These are phyloP conservation scores for Diaporthe sp. DNA, from an alignment of 2,329 filamentous ascomycete genomes.

Conservation along the genomic window DNA sequence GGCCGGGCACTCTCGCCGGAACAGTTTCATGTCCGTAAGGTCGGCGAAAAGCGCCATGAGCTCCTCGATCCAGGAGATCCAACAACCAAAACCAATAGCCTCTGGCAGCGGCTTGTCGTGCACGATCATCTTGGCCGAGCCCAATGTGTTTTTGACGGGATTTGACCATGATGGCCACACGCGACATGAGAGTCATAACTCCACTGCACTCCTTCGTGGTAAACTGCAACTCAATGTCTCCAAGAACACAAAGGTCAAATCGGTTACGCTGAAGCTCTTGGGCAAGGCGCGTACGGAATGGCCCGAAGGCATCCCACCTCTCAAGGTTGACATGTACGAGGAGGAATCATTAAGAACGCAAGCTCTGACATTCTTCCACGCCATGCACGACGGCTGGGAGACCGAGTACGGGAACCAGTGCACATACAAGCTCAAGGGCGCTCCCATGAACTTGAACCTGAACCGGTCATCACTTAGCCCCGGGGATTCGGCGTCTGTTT, in stretches of 20 bases:
- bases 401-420: conserved; percentile 73
- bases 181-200: conserved; percentile 65
- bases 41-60: conserved; percentile 62
- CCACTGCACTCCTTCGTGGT: conserved; percentile 85
- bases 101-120: conserved; percentile 80
- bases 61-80: conserved; percentile 63
- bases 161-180: conserved; percentile 77
- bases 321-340: conserved; percentile 85
- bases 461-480: conserved; percentile 37
- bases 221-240: conserved; percentile 83
- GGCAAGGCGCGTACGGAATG: conserved; percentile 92
- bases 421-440: conserved; percentile 60
- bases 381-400: conserved; percentile 70
- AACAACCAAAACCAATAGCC: conserved; percentile 75
- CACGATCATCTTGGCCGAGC: conserved; percentile 80
- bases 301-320: conserved; percentile 94
- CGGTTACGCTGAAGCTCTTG: conserved; percentile 85
- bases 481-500: conserved; percentile 45
- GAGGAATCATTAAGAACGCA: conserved; percentile 89
- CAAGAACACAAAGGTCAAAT: conserved; percentile 93
- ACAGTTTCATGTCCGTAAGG: conserved; percentile 62
- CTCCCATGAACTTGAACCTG: conserved; percentile 47
- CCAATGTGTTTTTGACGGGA: conserved; percentile 82
- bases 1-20: conserved; percentile 49
- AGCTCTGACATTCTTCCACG: conserved; percentile 92